These are phyloP conservation scores for Cytospora chrysosperma DNA, from an alignment of 2,329 filamentous ascomycete genomes.

Conservation along the genomic window DNA sequence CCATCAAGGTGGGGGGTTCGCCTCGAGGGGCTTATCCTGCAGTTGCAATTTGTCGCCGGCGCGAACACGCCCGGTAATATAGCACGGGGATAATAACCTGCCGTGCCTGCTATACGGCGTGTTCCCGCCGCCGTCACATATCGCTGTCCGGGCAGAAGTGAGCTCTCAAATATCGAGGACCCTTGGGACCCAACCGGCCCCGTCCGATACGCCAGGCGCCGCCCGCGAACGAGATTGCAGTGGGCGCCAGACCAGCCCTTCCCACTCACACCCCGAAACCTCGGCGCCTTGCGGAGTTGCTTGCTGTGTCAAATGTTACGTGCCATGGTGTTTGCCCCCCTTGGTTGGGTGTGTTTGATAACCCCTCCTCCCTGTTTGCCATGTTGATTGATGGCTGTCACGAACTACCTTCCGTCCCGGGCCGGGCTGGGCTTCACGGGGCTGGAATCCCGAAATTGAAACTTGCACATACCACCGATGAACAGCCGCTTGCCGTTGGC, in stretches of 20 bases:
- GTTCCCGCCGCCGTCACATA: too few species aligned
- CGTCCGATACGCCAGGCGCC: conserved; percentile 3
- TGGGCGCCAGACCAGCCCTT: background rate
- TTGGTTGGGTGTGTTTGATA: background rate
- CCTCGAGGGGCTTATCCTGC: too few species aligned
- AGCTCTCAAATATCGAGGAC: background rate
- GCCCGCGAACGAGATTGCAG: conserved; percentile 7
- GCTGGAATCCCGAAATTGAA: too few species aligned
- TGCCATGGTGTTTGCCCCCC: background rate
- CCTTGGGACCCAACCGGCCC: background rate
- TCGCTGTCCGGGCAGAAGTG: background rate
- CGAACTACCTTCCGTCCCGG: background rate
- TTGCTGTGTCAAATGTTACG: background rate
- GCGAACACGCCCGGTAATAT: too few species aligned
- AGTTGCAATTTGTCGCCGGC: too few species aligned
- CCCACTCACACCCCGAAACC: too few species aligned
- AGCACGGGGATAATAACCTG: too few species aligned
- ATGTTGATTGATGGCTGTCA: background rate
- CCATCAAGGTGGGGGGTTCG: too few species aligned
- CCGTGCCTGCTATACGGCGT: too few species aligned
- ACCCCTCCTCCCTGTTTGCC: background rate
- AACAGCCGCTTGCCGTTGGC: background rate
- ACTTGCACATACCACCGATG: background rate
- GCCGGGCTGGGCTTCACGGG: too few species aligned
- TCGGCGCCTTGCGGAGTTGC: background rate